Evolutionary conservation across 139 green algal genomes (phyloP).

Genomic region (Chlamydomonas asymmetrica): DNA sequence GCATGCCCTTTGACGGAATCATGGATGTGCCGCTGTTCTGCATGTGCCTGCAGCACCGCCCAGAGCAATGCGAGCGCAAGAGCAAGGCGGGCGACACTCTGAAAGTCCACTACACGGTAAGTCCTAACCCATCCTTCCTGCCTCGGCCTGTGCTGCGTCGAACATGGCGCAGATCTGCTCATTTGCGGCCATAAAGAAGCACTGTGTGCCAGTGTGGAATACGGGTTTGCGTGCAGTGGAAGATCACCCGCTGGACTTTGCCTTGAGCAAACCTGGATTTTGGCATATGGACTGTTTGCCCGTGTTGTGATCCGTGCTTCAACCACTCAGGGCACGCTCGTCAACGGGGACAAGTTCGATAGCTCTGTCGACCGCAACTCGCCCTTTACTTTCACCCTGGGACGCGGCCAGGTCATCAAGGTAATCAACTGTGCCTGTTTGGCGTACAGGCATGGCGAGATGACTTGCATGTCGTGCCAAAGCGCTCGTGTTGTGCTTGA

Average conservation of each 20-base stretch:
- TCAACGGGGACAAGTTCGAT: constrained; percentile 91
- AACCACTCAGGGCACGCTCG: neutral
- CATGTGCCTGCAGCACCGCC: neutral
- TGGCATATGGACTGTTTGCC: neutral
- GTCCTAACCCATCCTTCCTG: neutral
- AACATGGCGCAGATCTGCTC: neutral
- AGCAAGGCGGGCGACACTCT: constrained; percentile 1
- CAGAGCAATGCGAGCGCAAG: constrained; percentile 8
- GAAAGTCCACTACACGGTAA: constrained; percentile 28
- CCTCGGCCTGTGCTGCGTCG: neutral
- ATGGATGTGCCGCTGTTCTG: neutral
- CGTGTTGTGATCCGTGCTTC: neutral
- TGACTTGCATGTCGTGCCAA: too few species aligned
- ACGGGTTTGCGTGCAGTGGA: neutral
- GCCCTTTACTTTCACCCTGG: constrained; percentile 87
- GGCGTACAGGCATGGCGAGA: neutral
- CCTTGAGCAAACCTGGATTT: neutral
- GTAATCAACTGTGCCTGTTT: neutral
- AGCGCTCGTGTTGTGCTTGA: neutral
- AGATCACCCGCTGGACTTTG: neutral
- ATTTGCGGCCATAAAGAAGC: too few species aligned
- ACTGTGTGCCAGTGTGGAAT: too few species aligned
- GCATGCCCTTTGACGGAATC: neutral
- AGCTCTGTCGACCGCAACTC: constrained; percentile 72
- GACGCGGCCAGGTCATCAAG: constrained; percentile 47